phyloP scores from a whole-genome alignment of 139 green algal genomes.

The Mychonastes homosphaera region DNA sequence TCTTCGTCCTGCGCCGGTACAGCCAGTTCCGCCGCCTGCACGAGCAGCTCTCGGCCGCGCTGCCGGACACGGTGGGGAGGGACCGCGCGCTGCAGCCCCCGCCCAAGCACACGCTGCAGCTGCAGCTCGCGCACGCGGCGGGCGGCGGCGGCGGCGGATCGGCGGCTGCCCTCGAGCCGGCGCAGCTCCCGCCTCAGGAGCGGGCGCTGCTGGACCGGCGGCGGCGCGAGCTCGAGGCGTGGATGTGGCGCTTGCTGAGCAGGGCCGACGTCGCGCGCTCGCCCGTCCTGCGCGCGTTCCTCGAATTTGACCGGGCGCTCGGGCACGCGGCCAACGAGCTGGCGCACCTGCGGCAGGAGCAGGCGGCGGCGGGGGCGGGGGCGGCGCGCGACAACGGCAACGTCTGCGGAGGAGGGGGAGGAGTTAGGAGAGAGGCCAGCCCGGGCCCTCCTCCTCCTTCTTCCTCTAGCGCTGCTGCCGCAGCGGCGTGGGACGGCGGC shows the following conservation, averaged over 20 bases:
- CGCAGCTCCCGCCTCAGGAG: conserved; percentile 21
- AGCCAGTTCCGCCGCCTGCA: conserved; percentile 42
- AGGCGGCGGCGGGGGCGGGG: neutral
- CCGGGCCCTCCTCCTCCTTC: no score
- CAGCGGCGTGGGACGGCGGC: conserved; percentile 1
- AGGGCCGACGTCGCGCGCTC: conserved; percentile 37
- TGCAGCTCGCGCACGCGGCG: no score
- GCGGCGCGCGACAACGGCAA: neutral
- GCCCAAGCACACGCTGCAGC: conserved; percentile 35
- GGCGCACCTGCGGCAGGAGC: neutral
- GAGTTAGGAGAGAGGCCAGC: neutral
- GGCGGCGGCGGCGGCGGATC: conserved; percentile 19
- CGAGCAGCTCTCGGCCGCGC: conserved; percentile 32
- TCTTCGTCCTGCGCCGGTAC: conserved; percentile 47
- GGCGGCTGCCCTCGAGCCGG: conserved; percentile 31
- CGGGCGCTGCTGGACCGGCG: conserved; percentile 53
- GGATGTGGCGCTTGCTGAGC: conserved; percentile 56
- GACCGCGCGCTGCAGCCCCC: conserved; percentile 21
- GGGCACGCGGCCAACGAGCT: conserved; percentile 13
- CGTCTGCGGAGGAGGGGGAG: neutral
- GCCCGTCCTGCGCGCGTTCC: conserved; percentile 45
- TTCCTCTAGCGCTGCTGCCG: no score
- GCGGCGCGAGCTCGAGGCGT: conserved; percentile 53
- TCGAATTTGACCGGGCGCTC: conserved; percentile 54
- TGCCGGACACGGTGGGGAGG: conserved; percentile 25